These are phyloP conservation scores for Kwoniella dendrophila DNA, from an alignment of 768 basidiomycete species.

Conservation along the genomic window DNA sequence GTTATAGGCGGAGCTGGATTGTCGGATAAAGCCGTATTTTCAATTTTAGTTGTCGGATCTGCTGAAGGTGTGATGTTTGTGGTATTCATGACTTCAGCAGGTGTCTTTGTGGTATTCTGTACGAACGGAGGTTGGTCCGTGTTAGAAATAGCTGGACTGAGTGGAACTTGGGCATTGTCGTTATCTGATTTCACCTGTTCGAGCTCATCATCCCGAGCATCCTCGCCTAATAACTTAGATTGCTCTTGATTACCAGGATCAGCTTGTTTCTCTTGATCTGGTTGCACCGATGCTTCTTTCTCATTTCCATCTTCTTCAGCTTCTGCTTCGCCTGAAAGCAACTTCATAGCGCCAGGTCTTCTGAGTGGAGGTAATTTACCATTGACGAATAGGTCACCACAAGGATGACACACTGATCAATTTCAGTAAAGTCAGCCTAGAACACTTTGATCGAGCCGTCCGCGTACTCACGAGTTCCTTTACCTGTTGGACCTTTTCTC, in stretches of 20 bases:
- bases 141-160: too few relatives aligned
- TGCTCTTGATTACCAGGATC: too few relatives aligned
- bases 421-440: neutral
- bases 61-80: too few relatives aligned
- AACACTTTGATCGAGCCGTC: too few relatives aligned
- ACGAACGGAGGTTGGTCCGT: too few relatives aligned
- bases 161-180: too few relatives aligned
- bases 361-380: conserved; percentile 39
- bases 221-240: too few relatives aligned
- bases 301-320: conserved; percentile 1
- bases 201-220: too few relatives aligned
- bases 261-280: neutral
- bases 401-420: conserved; percentile 41
- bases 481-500: conserved; percentile 44
- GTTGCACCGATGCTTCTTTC: neutral
- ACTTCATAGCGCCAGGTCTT: conserved; percentile 36
- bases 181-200: too few relatives aligned
- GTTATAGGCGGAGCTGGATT: neutral
- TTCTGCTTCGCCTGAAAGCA: conserved; percentile 1
- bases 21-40: conserved; percentile 2
- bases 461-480: conserved; percentile 42
- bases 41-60: neutral
- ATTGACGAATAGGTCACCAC: conserved; percentile 37
- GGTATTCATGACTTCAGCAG: too few relatives aligned
- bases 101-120: too few relatives aligned